Percentiles rank a stretch among this genome's conserved stretches.
Evolutionary conservation across 2,329 filamentous ascomycete genomes (phyloP).

Genomic region (Setomelanomma holmii): DNA sequence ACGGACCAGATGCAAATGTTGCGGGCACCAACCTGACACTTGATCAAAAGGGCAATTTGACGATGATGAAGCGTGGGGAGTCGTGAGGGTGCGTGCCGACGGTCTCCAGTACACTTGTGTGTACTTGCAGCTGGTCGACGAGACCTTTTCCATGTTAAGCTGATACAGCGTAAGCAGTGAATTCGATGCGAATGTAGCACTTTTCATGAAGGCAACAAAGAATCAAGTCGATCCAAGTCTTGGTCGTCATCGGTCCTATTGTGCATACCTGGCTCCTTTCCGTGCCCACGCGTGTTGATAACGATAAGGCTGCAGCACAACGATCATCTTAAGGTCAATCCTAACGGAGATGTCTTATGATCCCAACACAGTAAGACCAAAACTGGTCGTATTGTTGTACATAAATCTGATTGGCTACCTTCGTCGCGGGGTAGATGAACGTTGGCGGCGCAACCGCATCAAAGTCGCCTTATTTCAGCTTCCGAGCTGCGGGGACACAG

Average conservation of each 20-base stretch:
- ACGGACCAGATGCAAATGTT: slow-evolving; percentile 24
- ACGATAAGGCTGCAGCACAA: not conserved
- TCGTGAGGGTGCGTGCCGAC: not conserved
- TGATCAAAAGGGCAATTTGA: slow-evolving; percentile 5
- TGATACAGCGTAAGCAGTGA: no score
- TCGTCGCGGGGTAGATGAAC: not conserved
- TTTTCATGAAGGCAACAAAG: no score
- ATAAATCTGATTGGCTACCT: not conserved
- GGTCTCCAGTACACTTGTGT: no score
- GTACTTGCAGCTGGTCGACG: not conserved
- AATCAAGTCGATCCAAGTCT: no score
- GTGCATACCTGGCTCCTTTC: no score
- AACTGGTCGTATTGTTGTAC: not conserved
- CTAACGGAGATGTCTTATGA: not conserved
- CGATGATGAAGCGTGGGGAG: not conserved
- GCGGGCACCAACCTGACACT: slow-evolving; percentile 11
- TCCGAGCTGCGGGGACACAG: not conserved
- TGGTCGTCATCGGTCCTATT: no score
- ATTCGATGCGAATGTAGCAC: no score
- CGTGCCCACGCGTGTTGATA: not conserved
- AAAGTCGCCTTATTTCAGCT: not conserved
- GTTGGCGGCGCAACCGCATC: not conserved
- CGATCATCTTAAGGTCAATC: not conserved
- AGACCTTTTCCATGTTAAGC: no score
- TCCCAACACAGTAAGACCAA: not conserved